A percentile compares a stretch with the other conserved stretches of the same genome.
These are phyloP conservation scores for Argentina anserina DNA, from an alignment of 306 rosid genomes.

Conservation along the genomic window DNA sequence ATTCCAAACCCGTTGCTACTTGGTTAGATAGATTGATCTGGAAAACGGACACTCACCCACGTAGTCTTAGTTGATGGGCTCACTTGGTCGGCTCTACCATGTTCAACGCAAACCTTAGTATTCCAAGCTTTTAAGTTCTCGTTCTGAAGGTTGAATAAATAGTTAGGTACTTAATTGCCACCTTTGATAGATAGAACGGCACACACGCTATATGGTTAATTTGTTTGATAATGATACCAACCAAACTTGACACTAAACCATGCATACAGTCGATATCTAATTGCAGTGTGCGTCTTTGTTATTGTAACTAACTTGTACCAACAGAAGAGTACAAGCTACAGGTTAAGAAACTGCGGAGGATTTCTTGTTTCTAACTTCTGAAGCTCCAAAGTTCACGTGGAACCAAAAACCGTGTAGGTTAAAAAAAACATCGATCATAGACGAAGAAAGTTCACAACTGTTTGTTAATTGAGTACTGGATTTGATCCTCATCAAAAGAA, in stretches of 20 bases:
- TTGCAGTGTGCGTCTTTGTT: neutral
- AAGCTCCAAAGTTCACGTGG: neutral
- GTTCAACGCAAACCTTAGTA: neutral
- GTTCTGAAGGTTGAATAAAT: too few relatives aligned
- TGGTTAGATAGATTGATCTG: neutral
- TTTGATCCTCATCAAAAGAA: too few relatives aligned
- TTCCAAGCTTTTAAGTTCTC: too few relatives aligned
- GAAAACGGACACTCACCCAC: neutral
- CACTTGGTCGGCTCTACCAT: conserved; percentile 2
- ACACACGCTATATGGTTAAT: neutral
- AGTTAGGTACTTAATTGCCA: neutral
- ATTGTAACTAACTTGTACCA: neutral
- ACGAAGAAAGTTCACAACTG: neutral
- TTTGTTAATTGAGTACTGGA: neutral
- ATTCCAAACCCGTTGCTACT: neutral
- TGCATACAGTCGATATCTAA: neutral
- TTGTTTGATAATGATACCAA: neutral
- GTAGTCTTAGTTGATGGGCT: conserved; percentile 2
- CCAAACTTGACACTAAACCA: neutral
- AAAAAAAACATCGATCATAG: neutral
- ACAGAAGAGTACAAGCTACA: neutral
- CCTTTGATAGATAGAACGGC: neutral
- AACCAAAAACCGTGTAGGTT: neutral
- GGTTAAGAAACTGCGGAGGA: neutral
- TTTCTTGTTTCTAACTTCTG: conserved; percentile 7